Percentiles rank a stretch among this genome's conserved stretches.
Evolutionary conservation across 192 early-diverging fungal genomes (phyloP).

Genomic region (Mortierella hygrophila): DNA sequence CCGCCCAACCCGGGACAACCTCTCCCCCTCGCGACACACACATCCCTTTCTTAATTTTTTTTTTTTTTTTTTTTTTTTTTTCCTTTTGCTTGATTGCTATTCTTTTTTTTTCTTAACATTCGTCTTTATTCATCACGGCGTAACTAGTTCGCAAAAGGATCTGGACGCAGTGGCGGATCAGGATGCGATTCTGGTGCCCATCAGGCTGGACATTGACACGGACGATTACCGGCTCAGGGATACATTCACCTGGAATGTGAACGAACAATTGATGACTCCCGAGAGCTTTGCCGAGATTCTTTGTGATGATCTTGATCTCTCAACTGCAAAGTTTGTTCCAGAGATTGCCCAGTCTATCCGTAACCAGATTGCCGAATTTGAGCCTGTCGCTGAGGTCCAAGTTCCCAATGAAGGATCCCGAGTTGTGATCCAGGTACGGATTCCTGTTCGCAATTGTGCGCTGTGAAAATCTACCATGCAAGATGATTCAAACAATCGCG

Average conservation of each 20-base stretch:
- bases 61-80: no score
- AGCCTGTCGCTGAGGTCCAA: conserved; percentile 61
- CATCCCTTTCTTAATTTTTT: no score
- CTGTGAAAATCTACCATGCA: background rate
- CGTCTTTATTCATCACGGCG: background rate
- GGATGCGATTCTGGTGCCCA: conserved; percentile 87
- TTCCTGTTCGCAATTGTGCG: background rate
- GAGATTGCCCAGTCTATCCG: conserved; percentile 71
- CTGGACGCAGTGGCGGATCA: conserved; percentile 69
- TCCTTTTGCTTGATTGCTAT: background rate
- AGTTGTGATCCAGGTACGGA: conserved; percentile 63
- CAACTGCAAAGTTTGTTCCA: conserved; percentile 59
- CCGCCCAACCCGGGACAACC: no score
- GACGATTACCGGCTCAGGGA: conserved; percentile 89
- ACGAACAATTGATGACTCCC: conserved; percentile 83
- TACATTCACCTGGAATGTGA: conserved; percentile 93
- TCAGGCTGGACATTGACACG: conserved; percentile 91
- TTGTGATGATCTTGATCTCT: conserved; percentile 82
- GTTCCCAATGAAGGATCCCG: conserved; percentile 59
- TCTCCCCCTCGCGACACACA: no score
- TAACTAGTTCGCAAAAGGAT: conserved; percentile 54
- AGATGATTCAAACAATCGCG: background rate
- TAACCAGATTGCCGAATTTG: conserved; percentile 71
- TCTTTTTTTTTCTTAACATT: background rate
- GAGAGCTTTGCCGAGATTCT: conserved; percentile 89